Evolutionary conservation across 768 basidiomycete genomes (phyloP).

Genomic region (Leucocoprinus sp.): DNA sequence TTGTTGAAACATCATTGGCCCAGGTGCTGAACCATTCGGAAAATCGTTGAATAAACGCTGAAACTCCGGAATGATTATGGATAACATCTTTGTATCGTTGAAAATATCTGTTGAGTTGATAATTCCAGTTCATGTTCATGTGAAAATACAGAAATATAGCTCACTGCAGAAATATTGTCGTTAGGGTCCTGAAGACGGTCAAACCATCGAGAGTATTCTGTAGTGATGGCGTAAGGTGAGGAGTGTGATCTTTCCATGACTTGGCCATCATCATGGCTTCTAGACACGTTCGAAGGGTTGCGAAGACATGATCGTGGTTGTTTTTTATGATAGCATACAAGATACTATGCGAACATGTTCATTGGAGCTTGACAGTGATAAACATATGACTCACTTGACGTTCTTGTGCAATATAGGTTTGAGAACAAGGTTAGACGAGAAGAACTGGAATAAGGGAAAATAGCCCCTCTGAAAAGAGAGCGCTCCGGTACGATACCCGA

Average conservation of each 20-base stretch:
- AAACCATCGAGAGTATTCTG: conserved; percentile 24
- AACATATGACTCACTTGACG: conserved; percentile 36
- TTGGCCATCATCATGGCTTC: conserved; percentile 24
- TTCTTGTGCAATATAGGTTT: conserved; percentile 44
- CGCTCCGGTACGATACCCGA: conserved; percentile 23
- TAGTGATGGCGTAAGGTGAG: neutral
- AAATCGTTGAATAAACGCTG: conserved; percentile 32
- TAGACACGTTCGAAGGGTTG: conserved; percentile 34
- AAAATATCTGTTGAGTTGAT: conserved; percentile 32
- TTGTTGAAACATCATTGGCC: conserved; percentile 29
- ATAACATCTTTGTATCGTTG: conserved; percentile 52
- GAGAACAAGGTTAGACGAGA: conserved; percentile 50
- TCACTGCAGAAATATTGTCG: conserved; percentile 45
- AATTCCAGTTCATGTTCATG: conserved; percentile 14
- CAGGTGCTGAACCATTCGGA: conserved; percentile 39
- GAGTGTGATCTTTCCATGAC: conserved; percentile 25
- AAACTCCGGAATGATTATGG: conserved; percentile 36
- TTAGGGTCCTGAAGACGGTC: conserved; percentile 38
- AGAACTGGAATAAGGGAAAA: conserved; percentile 44
- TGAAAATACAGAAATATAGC: conserved; percentile 15
- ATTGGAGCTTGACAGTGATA: neutral
- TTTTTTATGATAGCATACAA: conserved; percentile 38
- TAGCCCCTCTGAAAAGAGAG: conserved; percentile 57
- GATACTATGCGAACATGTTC: conserved; percentile 22
- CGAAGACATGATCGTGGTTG: conserved; percentile 34